These are phyloP conservation scores for Microbotryum scabiosae DNA, from an alignment of 1,284 basidiomycete genomes.

Conservation along the genomic window DNA sequence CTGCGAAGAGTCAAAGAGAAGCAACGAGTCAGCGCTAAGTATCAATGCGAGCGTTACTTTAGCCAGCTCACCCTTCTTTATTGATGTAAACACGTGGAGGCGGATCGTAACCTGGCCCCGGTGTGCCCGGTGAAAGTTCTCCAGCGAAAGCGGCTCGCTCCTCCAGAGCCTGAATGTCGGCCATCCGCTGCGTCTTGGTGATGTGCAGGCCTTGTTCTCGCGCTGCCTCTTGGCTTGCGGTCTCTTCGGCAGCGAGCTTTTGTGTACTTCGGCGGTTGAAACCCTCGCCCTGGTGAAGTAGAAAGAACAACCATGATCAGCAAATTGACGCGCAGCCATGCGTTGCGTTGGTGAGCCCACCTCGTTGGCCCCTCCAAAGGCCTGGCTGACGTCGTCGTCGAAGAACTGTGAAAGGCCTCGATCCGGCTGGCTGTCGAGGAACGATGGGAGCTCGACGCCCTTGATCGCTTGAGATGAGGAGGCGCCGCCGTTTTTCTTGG, in stretches of 20 bases:
- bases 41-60: too few relatives aligned
- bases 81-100: conserved; percentile 29
- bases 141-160: conserved; percentile 23
- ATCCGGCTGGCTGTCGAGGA: conserved; percentile 2
- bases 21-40: background rate
- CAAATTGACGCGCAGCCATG: background rate
- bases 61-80: conserved; percentile 18
- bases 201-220: background rate
- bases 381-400: conserved; percentile 25
- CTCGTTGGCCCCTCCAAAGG: conserved; percentile 2
- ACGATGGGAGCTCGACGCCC: background rate
- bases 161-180: background rate
- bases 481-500: conserved; percentile 17
- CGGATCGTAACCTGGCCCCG: conserved; percentile 11
- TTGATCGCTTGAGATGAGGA: background rate
- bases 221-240: conserved; percentile 1
- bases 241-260: conserved; percentile 2
- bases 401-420: conserved; percentile 30
- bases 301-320: background rate
- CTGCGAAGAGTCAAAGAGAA: background rate
- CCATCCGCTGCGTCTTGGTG: conserved; percentile 7
- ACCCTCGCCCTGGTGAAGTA: conserved; percentile 8
- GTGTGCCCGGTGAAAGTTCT: conserved; percentile 11
- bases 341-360: background rate
- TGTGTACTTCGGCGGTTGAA: conserved; percentile 12